These are phyloP conservation scores for Aegle marmelos DNA, from an alignment of 345 rosid genomes.

Conservation along the genomic window DNA sequence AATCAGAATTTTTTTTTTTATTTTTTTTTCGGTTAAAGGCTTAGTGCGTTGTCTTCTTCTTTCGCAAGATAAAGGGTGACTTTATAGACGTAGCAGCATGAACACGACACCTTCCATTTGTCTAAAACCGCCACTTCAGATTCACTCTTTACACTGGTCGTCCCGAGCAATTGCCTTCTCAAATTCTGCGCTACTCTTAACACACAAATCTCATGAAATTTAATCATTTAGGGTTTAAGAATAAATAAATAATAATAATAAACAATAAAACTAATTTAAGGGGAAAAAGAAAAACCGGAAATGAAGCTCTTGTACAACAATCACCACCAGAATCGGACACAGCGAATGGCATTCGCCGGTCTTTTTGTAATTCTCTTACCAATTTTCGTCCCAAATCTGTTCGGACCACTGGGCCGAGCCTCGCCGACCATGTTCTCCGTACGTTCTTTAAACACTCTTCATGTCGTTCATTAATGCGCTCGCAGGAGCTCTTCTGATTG, in stretches of 20 bases:
- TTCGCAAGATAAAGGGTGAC: too few relatives aligned
- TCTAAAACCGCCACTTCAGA: background rate
- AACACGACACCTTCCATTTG: background rate
- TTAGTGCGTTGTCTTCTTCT: too few relatives aligned
- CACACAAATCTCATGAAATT: too few relatives aligned
- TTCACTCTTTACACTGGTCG: background rate
- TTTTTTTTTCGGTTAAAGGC: background rate
- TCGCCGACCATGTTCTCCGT: conserved; percentile 82
- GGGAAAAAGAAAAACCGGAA: background rate
- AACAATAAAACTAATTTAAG: too few relatives aligned
- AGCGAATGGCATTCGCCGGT: conserved; percentile 43
- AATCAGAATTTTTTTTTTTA: background rate
- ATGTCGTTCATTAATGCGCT: background rate
- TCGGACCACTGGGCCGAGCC: conserved; percentile 63
- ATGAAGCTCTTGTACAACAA: conserved; percentile 36
- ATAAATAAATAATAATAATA: too few relatives aligned
- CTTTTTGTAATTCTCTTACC: conserved; percentile 57
- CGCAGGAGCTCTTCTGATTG: background rate
- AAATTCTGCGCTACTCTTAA: too few relatives aligned
- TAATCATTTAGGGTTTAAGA: too few relatives aligned
- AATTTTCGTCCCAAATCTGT: conserved; percentile 51
- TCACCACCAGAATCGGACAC: conserved; percentile 36
- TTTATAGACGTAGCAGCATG: background rate
- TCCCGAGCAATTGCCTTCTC: background rate
- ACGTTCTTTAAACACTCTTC: conserved; percentile 11